phyloP scores from a whole-genome alignment of 108 stramenopile genomes.

The Pseudonitzschia delicatissima region DNA sequence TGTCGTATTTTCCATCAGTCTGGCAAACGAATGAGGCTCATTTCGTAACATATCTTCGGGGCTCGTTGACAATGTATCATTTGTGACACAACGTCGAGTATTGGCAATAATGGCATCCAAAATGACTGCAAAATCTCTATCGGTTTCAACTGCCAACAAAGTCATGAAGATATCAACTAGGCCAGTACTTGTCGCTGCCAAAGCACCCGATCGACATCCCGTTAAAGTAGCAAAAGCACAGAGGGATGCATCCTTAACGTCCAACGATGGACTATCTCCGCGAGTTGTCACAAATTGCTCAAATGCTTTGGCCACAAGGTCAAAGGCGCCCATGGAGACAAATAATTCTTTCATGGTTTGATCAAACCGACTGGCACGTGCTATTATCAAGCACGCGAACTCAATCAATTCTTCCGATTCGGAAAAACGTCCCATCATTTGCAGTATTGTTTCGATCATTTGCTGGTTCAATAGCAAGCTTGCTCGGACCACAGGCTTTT shows the following conservation, averaged over 20 bases:
- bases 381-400: conserved; percentile 19
- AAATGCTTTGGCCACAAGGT: conserved; percentile 17
- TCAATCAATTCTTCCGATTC: conserved; percentile 16
- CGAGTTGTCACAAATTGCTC: conserved; percentile 5
- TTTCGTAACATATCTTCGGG: conserved; percentile 11
- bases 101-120: conserved; percentile 12
- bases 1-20: conserved; percentile 17
- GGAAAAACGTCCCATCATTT: conserved; percentile 13
- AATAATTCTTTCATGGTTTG: conserved; percentile 13
- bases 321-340: conserved; percentile 2
- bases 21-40: conserved; percentile 12
- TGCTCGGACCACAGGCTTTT: conserved; percentile 2
- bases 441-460: not conserved
- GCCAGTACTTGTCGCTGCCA: conserved; percentile 2
- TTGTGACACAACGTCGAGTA: not conserved
- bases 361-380: conserved; percentile 7
- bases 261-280: conserved; percentile 3
- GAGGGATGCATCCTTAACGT: conserved; percentile 23
- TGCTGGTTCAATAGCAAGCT: not conserved
- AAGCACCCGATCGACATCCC: conserved; percentile 19
- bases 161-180: conserved; percentile 1
- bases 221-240: conserved; percentile 23
- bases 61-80: not conserved
- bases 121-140: conserved; percentile 16
- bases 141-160: conserved; percentile 14